Evolutionary conservation across 2,329 filamentous ascomycete species (phyloP).

Genomic region (Podosphaera leucotricha): DNA sequence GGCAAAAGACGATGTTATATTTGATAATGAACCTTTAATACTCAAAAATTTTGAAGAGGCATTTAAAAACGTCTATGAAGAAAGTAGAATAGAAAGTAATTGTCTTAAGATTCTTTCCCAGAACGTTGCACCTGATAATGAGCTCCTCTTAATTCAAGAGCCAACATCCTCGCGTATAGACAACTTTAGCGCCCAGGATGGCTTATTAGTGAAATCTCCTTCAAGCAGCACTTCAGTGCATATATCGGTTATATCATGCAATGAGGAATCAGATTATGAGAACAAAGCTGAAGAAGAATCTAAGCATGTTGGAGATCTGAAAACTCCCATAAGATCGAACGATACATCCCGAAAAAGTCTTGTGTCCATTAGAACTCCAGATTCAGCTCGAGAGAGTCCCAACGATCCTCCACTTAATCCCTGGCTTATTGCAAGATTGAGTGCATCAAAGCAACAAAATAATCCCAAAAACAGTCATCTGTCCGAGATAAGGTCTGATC

Average conservation of each 20-base stretch:
- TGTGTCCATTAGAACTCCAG: neutral
- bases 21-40: slow-evolving; percentile 28
- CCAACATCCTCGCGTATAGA: neutral
- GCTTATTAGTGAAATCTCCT: neutral
- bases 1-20: slow-evolving; percentile 48
- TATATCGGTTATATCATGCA: neutral
- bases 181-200: neutral
- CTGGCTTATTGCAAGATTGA: slow-evolving; percentile 20
- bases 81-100: neutral
- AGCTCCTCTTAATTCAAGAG: slow-evolving; percentile 10
- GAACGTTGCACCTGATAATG: slow-evolving; percentile 5
- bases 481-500: neutral
- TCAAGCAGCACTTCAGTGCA: neutral
- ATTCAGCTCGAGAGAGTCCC: neutral
- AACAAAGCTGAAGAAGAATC: neutral
- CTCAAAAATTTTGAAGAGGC: slow-evolving; percentile 15
- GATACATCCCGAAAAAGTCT: neutral
- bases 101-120: neutral
- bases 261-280: neutral
- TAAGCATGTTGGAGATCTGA: neutral
- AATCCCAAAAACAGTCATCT: neutral
- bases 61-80: slow-evolving; percentile 13
- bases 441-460: slow-evolving; percentile 5
- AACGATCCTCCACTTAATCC: slow-evolving; percentile 15
- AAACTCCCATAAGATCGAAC: neutral